phyloP scores from a whole-genome alignment of 2,329 filamentous ascomycete genomes.

The Laburnicola sp. region DNA sequence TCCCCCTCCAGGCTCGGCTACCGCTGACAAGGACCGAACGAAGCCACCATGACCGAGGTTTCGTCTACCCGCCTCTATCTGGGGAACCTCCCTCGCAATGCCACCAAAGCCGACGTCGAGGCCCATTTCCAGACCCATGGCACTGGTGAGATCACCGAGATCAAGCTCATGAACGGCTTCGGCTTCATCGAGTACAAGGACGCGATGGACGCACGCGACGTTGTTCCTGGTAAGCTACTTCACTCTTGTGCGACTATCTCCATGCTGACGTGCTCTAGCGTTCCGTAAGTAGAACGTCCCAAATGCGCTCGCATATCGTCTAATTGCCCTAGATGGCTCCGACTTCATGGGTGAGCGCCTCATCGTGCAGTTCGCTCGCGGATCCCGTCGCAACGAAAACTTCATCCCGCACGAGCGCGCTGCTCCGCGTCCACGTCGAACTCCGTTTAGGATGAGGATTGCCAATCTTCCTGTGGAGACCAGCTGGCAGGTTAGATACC shows the following conservation, averaged over 20 bases:
- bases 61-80: constrained; percentile 94
- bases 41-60: constrained; percentile 72
- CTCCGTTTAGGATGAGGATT: constrained; percentile 95
- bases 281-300: constrained; percentile 57
- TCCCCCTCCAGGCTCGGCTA: constrained; percentile 39
- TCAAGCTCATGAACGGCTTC: constrained; percentile 99
- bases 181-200: constrained; percentile 99
- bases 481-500: constrained; percentile 99
- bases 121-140: constrained; percentile 94
- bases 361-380: constrained; percentile 96
- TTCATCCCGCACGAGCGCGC: constrained; percentile 65
- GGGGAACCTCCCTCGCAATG: constrained; percentile 95
- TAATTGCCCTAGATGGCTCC: constrained; percentile 73
- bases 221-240: constrained; percentile 81
- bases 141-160: constrained; percentile 95
- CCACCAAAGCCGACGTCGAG: constrained; percentile 96
- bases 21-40: constrained; percentile 20
- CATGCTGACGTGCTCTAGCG: constrained; percentile 47
- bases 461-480: constrained; percentile 96
- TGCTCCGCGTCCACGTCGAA: constrained; percentile 83
- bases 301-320: constrained; percentile 6
- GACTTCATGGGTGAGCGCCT: constrained; percentile 98
- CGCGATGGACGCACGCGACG: constrained; percentile 95
- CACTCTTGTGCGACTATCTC: constrained; percentile 3
- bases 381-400: constrained; percentile 72